Base-by-base conservation (phyloP, 2,329 filamentous ascomycete genomes). In the Colletotrichum abscissum region DNA sequence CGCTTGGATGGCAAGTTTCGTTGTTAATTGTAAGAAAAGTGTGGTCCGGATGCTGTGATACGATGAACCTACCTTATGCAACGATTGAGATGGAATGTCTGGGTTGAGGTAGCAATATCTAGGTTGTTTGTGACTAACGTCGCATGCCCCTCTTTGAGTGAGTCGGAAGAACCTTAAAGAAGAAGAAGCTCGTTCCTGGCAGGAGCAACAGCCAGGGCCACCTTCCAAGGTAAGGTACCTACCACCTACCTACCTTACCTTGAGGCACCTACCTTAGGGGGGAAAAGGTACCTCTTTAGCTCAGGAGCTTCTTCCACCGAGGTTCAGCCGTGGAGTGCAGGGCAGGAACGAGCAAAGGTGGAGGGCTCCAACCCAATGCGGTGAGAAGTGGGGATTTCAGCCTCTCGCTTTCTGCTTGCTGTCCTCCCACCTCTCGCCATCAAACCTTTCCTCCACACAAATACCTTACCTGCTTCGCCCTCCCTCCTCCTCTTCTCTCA, bases 401-500 rank as follows among this genome's bases (percentile, higher is more conserved):
- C 70, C 70, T 73, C 67, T 73, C 46, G 46, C 67, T 70, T 73
- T 73, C 67, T 70, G 65, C 19, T 70, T 60, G 55, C 66, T 72
- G 69, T 72, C 69, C 69, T 69, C 69, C 59, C 58, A 63, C 62
- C 38, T 60, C 56, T 57, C 58, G 28, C 60, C 54, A 55, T 73
- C 67, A 70, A 73, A 70, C 56, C 66, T 70, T 70, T 65, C 70
- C 59, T 70, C 70, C 67, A 73, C 70, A 73, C 67, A 73, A 70
- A 70, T 66, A 70, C 63, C 63, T 56, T 63, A 72, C 60, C n/a
- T 70, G 22, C 49, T 38, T 54, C 60, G 57, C 46, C 56, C 56
- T 26, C 59, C 60, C 65, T 62, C 35, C 56, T 65, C 42, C 49
- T 55, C 56, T 52, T 55, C 69, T 72, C 64, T 56, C 57, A 30